phyloP scores from a whole-genome alignment of 805 yeast species.

The Kazachstania bromeliacearum region DNA sequence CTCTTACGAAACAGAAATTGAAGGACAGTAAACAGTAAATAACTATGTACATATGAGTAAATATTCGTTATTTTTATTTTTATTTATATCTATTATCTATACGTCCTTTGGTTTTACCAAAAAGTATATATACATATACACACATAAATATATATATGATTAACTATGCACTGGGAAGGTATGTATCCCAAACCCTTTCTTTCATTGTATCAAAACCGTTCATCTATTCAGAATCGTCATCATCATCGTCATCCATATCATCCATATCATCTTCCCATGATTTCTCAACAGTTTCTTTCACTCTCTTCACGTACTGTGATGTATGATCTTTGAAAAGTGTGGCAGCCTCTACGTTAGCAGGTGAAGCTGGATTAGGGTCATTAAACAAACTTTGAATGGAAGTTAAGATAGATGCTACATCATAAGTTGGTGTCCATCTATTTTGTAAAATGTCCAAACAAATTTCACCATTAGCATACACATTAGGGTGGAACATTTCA shows the following conservation, averaged over 20 bases:
- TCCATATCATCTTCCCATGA: slow-evolving; percentile 80
- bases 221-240: slow-evolving; percentile 21
- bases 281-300: slow-evolving; percentile 87
- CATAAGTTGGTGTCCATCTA: slow-evolving; percentile 98
- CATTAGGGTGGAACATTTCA: slow-evolving; percentile 97
- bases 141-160: too few relatives aligned
- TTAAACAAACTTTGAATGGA: slow-evolving; percentile 85
- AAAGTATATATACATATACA: background rate
- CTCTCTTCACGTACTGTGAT: slow-evolving; percentile 83
- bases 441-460: slow-evolving; percentile 94
- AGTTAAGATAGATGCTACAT: slow-evolving; percentile 89
- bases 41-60: background rate
- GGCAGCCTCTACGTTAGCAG: slow-evolving; percentile 97
- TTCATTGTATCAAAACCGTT: background rate
- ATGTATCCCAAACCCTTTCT: background rate
- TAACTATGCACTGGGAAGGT: background rate
- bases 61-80: background rate
- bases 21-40: background rate
- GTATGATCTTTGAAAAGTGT: slow-evolving; percentile 91
- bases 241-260: slow-evolving; percentile 32
- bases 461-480: slow-evolving; percentile 88
- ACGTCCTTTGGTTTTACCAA: too few relatives aligned
- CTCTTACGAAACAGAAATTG: background rate
- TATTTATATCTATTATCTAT: too few relatives aligned
- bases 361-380: slow-evolving; percentile 93